phyloP scores from a whole-genome alignment of 2,329 filamentous ascomycete species.

The Fusarium scirpi region DNA sequence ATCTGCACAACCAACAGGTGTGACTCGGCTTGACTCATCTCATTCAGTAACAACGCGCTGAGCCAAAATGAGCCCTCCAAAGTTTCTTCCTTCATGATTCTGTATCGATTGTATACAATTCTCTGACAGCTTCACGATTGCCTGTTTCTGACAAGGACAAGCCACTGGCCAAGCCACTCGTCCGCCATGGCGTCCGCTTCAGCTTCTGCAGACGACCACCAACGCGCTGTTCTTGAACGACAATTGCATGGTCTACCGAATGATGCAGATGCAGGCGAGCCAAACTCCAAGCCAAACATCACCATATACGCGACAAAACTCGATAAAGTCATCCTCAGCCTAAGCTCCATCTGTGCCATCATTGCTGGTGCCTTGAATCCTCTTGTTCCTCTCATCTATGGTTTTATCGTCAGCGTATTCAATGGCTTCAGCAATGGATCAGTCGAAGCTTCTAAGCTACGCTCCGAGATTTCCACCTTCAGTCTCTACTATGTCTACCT shows the following conservation, averaged over 20 bases:
- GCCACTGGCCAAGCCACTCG: neutral
- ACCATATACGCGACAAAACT: neutral
- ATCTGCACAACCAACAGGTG: neutral
- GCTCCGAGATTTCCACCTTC: conserved; percentile 1
- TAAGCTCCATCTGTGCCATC: conserved; percentile 2
- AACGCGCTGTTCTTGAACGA: neutral
- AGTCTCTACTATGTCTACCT: conserved; percentile 68
- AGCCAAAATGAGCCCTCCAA: neutral
- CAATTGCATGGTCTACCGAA: conserved; percentile 1
- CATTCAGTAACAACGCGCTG: neutral
- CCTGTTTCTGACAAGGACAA: neutral
- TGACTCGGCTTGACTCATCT: neutral
- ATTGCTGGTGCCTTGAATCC: conserved; percentile 6
- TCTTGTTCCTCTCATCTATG: conserved; percentile 7
- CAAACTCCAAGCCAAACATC: neutral
- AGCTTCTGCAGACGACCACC: neutral
- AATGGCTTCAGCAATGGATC: neutral
- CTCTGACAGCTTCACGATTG: neutral
- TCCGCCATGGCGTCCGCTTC: neutral
- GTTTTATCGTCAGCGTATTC: neutral
- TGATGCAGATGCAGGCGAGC: neutral
- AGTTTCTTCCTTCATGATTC: neutral
- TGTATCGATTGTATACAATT: neutral
- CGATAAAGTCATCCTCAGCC: neutral
- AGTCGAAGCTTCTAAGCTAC: neutral